phyloP scores from a whole-genome alignment of 2,329 filamentous ascomycete species.

The Lecanicillium sp. region DNA sequence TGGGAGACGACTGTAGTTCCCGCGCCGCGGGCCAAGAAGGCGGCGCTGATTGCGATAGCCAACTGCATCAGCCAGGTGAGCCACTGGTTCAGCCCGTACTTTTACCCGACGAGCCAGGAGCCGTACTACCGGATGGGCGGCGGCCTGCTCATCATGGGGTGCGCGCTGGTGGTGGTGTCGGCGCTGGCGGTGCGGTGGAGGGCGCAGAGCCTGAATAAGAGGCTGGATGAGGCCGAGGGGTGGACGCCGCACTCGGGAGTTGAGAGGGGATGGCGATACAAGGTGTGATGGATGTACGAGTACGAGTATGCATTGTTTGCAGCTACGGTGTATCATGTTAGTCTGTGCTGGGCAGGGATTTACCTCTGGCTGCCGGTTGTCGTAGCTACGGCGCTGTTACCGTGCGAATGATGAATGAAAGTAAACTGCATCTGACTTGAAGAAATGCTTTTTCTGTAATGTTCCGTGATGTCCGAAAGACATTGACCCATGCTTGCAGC shows the following conservation, averaged over 20 bases:
- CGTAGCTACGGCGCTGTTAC: too few relatives aligned
- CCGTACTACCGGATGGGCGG: constrained; percentile 18
- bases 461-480: too few relatives aligned
- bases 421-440: too few relatives aligned
- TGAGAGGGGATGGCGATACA: constrained; percentile 16
- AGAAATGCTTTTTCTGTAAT: too few relatives aligned
- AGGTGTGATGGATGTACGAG: too few relatives aligned
- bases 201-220: constrained; percentile 15
- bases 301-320: too few relatives aligned
- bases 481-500: too few relatives aligned
- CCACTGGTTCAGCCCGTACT: constrained; percentile 33
- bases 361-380: too few relatives aligned
- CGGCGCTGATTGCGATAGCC: constrained; percentile 31
- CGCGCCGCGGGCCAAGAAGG: constrained; percentile 28
- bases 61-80: constrained; percentile 28
- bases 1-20: constrained; percentile 32
- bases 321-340: too few relatives aligned
- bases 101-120: constrained; percentile 19
- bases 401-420: too few relatives aligned
- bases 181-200: constrained; percentile 14
- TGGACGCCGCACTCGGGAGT: constrained; percentile 14
- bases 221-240: constrained; percentile 17
- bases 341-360: too few relatives aligned
- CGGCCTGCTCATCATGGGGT: constrained; percentile 14
- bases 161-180: constrained; percentile 12